A percentile compares a stretch with the other conserved stretches of the same genome.
Evolutionary conservation across 805 yeast species (phyloP).

Genomic region (Danielia oregonensis): DNA sequence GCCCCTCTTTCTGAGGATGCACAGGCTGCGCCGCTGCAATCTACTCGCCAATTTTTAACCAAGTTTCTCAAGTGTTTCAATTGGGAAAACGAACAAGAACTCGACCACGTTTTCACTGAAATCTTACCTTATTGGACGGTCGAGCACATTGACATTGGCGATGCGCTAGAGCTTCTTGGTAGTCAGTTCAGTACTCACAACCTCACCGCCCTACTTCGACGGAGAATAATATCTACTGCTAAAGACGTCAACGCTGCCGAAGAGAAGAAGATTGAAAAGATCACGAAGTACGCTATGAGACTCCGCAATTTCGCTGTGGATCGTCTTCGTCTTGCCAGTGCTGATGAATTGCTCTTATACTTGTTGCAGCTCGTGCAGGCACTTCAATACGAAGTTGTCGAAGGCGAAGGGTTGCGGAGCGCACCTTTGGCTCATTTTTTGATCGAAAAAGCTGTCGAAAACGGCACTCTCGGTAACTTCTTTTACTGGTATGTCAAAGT

Average conservation of each 20-base stretch:
- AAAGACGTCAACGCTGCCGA: constrained; percentile 17
- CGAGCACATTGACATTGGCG: constrained; percentile 77
- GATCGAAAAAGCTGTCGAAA: constrained; percentile 64
- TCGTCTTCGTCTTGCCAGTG: constrained; percentile 70
- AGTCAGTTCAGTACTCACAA: constrained; percentile 60
- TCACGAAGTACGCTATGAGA: constrained; percentile 43
- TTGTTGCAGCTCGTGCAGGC: constrained; percentile 90
- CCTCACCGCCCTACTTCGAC: constrained; percentile 16
- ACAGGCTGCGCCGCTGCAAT: constrained; percentile 44
- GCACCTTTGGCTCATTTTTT: constrained; percentile 75
- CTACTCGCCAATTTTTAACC: constrained; percentile 49
- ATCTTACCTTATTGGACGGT: constrained; percentile 58
- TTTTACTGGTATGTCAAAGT: constrained; percentile 92
- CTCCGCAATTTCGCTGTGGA: constrained; percentile 88
- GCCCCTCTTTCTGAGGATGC: constrained; percentile 38
- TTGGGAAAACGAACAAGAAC: constrained; percentile 82
- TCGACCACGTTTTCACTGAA: constrained; percentile 67
- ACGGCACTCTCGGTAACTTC: constrained; percentile 68
- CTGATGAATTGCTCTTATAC: constrained; percentile 75
- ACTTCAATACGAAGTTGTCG: constrained; percentile 64
- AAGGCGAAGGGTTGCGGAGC: constrained; percentile 21
- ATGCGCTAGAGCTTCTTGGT: constrained; percentile 81
- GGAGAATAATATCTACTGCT: constrained; percentile 12
- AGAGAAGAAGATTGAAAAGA: constrained; percentile 28
- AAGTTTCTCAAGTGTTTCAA: constrained; percentile 85